A percentile compares a stretch with the other conserved stretches of the same genome.
These are phyloP conservation scores for Moricandia arvensis DNA, from an alignment of 345 rosid genomes.

Conservation along the genomic window DNA sequence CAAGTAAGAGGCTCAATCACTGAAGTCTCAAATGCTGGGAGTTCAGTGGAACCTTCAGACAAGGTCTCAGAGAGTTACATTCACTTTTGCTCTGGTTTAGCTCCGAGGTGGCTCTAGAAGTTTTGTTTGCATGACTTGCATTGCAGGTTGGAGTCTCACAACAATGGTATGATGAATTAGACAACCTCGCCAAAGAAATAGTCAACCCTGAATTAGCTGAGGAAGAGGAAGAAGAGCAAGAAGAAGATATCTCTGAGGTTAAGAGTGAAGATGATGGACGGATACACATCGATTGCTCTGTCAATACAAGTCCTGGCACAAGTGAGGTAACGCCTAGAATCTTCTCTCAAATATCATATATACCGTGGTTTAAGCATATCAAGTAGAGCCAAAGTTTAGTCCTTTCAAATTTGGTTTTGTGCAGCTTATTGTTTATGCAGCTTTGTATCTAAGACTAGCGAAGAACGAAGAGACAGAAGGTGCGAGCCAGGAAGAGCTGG, in stretches of 20 bases:
- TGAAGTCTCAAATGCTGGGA: slow-evolving; percentile 44
- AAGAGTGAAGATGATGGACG: slow-evolving; percentile 47
- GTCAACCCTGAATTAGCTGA: slow-evolving; percentile 43
- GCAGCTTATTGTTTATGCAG: slow-evolving; percentile 69
- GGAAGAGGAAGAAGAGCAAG: slow-evolving; percentile 46
- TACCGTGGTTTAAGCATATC: not conserved
- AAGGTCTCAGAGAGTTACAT: slow-evolving; percentile 63
- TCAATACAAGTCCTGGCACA: slow-evolving; percentile 80
- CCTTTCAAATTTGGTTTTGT: slow-evolving; percentile 1
- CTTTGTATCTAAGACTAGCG: slow-evolving; percentile 62
- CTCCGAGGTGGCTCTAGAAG: slow-evolving; percentile 1
- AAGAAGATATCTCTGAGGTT: slow-evolving; percentile 24
- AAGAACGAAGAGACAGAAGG: slow-evolving; percentile 39
- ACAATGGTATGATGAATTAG: slow-evolving; percentile 90
- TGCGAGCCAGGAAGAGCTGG: slow-evolving; percentile 48
- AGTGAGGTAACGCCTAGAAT: slow-evolving; percentile 62
- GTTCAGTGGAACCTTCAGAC: slow-evolving; percentile 47
- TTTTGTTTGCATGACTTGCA: slow-evolving; percentile 35
- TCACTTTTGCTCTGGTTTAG: not conserved
- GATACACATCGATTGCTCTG: slow-evolving; percentile 54
- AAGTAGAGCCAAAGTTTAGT: not conserved
- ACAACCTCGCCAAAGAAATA: slow-evolving; percentile 64
- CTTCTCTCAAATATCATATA: slow-evolving; percentile 4
- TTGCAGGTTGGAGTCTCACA: slow-evolving; percentile 84
- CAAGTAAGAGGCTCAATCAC: slow-evolving; percentile 83